Percentiles rank a stretch among this genome's conserved stretches.
phyloP scores from a whole-genome alignment of 257 asterid species.

The Plantago ovata region DNA sequence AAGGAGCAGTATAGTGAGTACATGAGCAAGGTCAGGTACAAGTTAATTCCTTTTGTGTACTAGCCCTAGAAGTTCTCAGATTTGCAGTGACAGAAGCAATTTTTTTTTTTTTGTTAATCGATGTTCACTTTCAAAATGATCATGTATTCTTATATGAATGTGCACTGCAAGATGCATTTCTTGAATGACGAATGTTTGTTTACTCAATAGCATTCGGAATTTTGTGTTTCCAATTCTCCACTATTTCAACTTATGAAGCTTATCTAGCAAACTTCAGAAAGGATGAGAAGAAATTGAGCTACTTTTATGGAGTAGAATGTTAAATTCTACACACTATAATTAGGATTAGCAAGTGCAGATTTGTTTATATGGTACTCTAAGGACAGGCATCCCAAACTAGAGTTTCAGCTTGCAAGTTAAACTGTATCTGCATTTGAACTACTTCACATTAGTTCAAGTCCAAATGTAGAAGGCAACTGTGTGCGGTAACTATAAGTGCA shows the following conservation, averaged over 20 bases:
- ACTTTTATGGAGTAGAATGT: background rate
- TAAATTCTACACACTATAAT: background rate
- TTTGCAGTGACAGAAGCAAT: too few relatives aligned
- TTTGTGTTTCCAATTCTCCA: background rate
- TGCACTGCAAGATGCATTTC: background rate
- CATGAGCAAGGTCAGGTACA: slow-evolving; percentile 59
- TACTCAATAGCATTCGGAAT: background rate
- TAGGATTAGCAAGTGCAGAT: background rate
- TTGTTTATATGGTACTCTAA: background rate
- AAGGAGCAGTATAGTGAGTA: slow-evolving; percentile 68
- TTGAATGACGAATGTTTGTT: background rate
- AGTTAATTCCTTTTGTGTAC: slow-evolving; percentile 78
- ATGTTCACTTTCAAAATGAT: background rate
- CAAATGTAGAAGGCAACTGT: too few relatives aligned
- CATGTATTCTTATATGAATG: background rate
- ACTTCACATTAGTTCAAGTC: too few relatives aligned
- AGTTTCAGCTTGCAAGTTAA: background rate
- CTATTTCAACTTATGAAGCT: background rate
- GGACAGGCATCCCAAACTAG: background rate
- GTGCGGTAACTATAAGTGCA: too few relatives aligned
- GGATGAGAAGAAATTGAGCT: slow-evolving; percentile 1
- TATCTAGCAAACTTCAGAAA: background rate
- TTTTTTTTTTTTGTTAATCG: background rate
- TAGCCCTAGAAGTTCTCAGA: too few relatives aligned
- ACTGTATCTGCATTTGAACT: too few relatives aligned